Conservation (phyloP, 192 early-diverging fungal genomes). For the Coemansia asiatica region DNA sequence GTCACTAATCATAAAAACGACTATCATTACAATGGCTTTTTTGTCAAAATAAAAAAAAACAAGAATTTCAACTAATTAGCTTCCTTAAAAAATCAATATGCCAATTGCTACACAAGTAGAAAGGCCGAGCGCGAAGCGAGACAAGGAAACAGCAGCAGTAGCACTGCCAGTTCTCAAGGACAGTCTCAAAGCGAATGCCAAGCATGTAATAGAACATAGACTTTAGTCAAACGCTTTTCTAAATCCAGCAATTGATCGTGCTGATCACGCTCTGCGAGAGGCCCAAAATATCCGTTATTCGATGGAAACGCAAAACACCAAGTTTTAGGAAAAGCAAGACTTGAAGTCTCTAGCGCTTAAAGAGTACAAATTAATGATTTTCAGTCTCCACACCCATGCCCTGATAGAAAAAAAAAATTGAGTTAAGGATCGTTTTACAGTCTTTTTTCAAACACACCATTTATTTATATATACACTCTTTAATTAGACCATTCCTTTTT, state of each 20-base stretch:
- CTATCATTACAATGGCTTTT: neutral
- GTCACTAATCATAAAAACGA: neutral
- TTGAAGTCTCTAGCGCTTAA: neutral
- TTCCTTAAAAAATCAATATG: too few species aligned
- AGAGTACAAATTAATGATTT: neutral
- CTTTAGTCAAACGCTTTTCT: neutral
- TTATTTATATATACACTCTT: neutral
- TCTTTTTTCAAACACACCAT: neutral
- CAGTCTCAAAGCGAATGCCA: neutral
- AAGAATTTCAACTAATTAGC: too few species aligned
- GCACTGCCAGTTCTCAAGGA: neutral
- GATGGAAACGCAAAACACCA: too few species aligned
- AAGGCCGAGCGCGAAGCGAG: neutral
- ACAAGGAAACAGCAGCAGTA: neutral
- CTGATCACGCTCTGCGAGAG: constrained; percentile 9
- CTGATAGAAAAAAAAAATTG: neutral
- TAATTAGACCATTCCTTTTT: neutral
- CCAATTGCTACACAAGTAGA: constrained; percentile 2
- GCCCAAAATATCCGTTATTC: constrained; percentile 13
- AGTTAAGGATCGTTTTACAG: neutral
- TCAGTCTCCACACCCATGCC: neutral
- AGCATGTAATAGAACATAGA: neutral
- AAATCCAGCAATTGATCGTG: neutral
- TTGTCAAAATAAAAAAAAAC: neutral
- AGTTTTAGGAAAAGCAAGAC: neutral